Evolutionary conservation across 2,329 filamentous ascomycete genomes (phyloP), one percentile per base, ranked within the genome.

Genomic region (Fusarium sulawesiense): DNA sequence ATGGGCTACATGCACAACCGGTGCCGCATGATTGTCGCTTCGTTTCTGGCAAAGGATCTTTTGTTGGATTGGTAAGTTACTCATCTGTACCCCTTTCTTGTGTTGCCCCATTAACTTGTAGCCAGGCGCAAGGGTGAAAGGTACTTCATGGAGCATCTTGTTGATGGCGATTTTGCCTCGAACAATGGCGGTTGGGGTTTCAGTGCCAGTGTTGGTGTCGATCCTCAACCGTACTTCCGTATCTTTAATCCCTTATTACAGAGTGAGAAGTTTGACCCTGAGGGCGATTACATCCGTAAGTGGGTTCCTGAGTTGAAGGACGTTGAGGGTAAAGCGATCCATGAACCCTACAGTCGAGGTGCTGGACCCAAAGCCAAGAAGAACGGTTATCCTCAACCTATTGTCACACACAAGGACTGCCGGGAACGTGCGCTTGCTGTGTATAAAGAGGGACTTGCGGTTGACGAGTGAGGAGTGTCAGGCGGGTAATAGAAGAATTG

Each of bases 191-290:
- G 87, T 6, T 88, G 86, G 86, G 87, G 81, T 1, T 83, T 83
- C 66, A 80, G 85, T 25, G 89, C 91, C 7, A 88, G 85, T 20
- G 90, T 90, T 0, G 92, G 93, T 2, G 92, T 94, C 9, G 93
- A 97, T 78, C 92, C 93, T 2, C 92, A 97, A 79, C 93, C 94
- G 0, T 97, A 97, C 77, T 97, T 97, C 69, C 87, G 93, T 9
- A 92, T 97, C 54, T 97, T 97, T 80, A 97, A 97, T 74, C 94
- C 94, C 1, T 78, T 93, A 46, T 81, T 93, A 20, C 94, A 97
- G 82, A 93, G 91, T 72, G 92, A 96, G 83, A 94, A 92, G 79
- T 97, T 97, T 73, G 94, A 97, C 76, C 83, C 86, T 0, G 83
- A 91, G 0, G 94, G 93, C 0, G 88, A 89, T 18, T 97, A 95